These are phyloP conservation scores for Toxicodendron radicans DNA, from an alignment of 345 rosid genomes.

Conservation along the genomic window DNA sequence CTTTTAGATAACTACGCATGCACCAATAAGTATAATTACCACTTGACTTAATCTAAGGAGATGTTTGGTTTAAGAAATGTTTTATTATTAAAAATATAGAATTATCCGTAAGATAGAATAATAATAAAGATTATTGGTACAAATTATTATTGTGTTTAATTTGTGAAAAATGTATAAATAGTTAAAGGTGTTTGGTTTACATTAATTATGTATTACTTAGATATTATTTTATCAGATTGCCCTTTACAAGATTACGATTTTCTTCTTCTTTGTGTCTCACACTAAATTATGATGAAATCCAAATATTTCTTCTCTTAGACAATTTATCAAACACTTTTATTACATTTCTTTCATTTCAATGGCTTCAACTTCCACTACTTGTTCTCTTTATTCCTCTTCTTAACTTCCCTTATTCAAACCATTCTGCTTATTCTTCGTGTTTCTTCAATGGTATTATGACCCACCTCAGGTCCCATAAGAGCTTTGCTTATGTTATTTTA, in stretches of 20 bases:
- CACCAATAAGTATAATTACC: neutral
- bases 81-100: too few species aligned
- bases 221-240: too few species aligned
- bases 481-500: conserved; percentile 32
- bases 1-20: neutral
- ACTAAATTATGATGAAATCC: neutral
- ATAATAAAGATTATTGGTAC: too few species aligned
- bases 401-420: conserved; percentile 30
- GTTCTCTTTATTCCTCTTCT: conserved; percentile 31
- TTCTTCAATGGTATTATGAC: conserved; percentile 50
- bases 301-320: conserved; percentile 2
- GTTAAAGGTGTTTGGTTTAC: too few species aligned
- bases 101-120: too few species aligned
- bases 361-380: conserved; percentile 40
- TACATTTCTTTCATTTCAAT: conserved; percentile 17
- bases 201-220: too few species aligned
- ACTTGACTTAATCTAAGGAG: too few species aligned
- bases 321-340: conserved; percentile 6
- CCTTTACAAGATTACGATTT: too few species aligned
- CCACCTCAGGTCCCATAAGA: conserved; percentile 42
- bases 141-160: too few species aligned
- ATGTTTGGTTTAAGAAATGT: too few species aligned
- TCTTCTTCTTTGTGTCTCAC: neutral
- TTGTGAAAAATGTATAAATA: too few species aligned
- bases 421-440: conserved; percentile 36